phyloP scores from a whole-genome alignment of 2,329 filamentous ascomycete species.

The Xylaria sp. region DNA sequence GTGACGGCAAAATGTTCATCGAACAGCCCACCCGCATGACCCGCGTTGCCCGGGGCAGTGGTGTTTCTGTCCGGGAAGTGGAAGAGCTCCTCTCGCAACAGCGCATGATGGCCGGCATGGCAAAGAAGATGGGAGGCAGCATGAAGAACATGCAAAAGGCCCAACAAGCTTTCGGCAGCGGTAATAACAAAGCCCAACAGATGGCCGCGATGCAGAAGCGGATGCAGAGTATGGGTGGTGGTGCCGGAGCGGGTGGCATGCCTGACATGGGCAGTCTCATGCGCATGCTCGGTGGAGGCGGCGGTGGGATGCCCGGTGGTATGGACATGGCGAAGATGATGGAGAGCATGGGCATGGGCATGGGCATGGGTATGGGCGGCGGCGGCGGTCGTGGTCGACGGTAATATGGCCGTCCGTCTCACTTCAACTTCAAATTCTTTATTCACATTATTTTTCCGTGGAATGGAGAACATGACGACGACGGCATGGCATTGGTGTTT shows the following conservation, averaged over 20 bases:
- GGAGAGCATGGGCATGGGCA: conserved; percentile 49
- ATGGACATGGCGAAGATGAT: conserved; percentile 71
- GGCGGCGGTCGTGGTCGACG: neutral
- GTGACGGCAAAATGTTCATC: conserved; percentile 88
- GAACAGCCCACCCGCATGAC: conserved; percentile 92
- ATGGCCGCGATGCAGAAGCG: conserved; percentile 96
- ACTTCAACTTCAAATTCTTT: neutral
- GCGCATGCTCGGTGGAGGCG: conserved; percentile 79
- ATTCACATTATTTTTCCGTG: too few relatives aligned
- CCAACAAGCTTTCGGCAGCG: conserved; percentile 76
- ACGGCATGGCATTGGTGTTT: neutral
- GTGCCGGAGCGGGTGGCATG: conserved; percentile 55
- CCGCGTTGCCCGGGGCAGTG: conserved; percentile 80
- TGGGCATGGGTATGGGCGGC: neutral
- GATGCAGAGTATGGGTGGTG: conserved; percentile 78
- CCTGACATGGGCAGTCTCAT: conserved; percentile 81
- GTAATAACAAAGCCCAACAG: conserved; percentile 86
- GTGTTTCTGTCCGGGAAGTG: conserved; percentile 85
- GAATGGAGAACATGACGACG: neutral
- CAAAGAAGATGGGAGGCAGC: conserved; percentile 96
- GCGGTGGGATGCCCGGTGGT: conserved; percentile 35
- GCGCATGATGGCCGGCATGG: conserved; percentile 98
- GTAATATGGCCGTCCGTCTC: neutral
- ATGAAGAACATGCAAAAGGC: conserved; percentile 97
- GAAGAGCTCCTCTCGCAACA: conserved; percentile 97